Evolutionary conservation across 495 filamentous ascomycete species (phyloP), one percentile per base, ranked within the genome.

Genomic region (Aspergillus bertholletiae): DNA sequence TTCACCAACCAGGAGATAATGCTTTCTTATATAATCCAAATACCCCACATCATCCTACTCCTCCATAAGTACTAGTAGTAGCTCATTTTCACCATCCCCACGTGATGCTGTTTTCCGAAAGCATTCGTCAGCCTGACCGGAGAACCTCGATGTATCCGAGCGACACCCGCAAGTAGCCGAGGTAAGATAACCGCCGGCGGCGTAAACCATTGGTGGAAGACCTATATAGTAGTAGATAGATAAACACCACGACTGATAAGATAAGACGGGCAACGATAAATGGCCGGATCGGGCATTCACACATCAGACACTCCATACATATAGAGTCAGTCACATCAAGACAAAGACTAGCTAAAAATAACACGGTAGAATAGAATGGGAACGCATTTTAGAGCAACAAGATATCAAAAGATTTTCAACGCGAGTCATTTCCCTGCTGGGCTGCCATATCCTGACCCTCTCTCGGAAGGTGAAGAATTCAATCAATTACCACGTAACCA

Each of bases 291-390:
- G 27, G 17, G 30, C 39, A 43, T 43, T 49, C 46, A 35, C 28
- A 37, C 46, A 24, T 49, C 46, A 34, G 13, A 21, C 13, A 49
- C 28, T 35, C n/a, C n/a, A n/a, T n/a, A n/a, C n/a, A 49, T 34
- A 49, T 49, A 49, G 39, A 2, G 22, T 43, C 28, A 30, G 15
- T 5, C 22, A n/a, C n/a, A n/a, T n/a, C n/a, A n/a, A n/a, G n/a
- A n/a, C n/a, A n/a, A n/a, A n/a, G n/a, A n/a, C n/a, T 32, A 39
- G 49, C 18, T 51, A 40, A 51, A 51, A 51, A 51, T 7, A 51
- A 51, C 49, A 51, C 49, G 49, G 49, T 20, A 51, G 49, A 51
- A 51, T 40, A 26, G 49, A 43, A 51, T 26, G 45, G 11, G 22
- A 11, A 30, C 17, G 9, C 3, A 43, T 43, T 43, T 20, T 43